Evolutionary conservation across 2,329 filamentous ascomycete species (phyloP).

Genomic region (Penicillium sp.): DNA sequence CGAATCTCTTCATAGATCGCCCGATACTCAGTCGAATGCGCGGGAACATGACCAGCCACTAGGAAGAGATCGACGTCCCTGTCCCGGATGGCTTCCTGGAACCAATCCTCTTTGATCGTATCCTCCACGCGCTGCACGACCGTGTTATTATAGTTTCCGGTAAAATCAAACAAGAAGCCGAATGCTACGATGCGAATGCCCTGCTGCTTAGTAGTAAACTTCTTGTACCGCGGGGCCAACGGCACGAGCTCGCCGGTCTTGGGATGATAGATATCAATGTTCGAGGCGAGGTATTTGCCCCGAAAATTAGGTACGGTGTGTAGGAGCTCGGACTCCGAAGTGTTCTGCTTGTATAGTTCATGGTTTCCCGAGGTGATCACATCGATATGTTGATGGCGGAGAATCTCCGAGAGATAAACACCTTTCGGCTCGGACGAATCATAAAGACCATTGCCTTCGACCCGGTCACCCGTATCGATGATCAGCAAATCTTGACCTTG

Average conservation of each 20-base stretch:
- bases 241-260: conserved; percentile 73
- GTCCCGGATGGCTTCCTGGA: conserved; percentile 81
- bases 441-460: conserved; percentile 94
- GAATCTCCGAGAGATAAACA: conserved; percentile 84
- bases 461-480: conserved; percentile 91
- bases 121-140: conserved; percentile 80
- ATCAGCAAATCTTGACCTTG: conserved; percentile 84
- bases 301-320: conserved; percentile 83
- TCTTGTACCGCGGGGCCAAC: conserved; percentile 81
- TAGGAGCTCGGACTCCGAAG: conserved; percentile 77
- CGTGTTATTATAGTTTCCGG: conserved; percentile 87
- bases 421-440: conserved; percentile 89
- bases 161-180: conserved; percentile 95
- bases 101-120: conserved; percentile 85
- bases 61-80: conserved; percentile 83
- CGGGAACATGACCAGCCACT: conserved; percentile 82
- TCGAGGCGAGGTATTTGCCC: conserved; percentile 84
- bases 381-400: conserved; percentile 81
- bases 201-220: conserved; percentile 90
- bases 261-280: conserved; percentile 84
- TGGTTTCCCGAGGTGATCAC: conserved; percentile 90
- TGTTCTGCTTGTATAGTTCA: conserved; percentile 84
- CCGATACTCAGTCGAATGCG: conserved; percentile 79
- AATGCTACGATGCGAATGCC: conserved; percentile 84
- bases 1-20: conserved; percentile 80